Percentiles rank a stretch among this genome's conserved stretches.
Conservation (phyloP, 257 asterid species). For the Avicennia marina region DNA sequence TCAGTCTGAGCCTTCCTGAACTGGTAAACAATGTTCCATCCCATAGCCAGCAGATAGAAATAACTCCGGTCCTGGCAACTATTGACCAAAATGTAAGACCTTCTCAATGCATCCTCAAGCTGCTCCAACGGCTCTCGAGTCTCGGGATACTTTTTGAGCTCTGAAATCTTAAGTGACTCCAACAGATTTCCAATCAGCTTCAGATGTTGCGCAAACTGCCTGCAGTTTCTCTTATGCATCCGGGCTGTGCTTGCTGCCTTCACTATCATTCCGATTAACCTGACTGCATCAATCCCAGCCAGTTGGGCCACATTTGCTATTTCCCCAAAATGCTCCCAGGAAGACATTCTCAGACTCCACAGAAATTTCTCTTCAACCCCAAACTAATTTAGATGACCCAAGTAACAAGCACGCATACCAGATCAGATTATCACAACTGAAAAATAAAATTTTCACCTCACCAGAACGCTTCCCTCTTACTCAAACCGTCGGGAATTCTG, state of each 20-base stretch:
- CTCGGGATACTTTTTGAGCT: slow-evolving; percentile 74
- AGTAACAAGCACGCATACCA: slow-evolving; percentile 3
- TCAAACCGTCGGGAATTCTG: no score
- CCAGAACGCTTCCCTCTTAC: no score
- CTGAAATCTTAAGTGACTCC: slow-evolving; percentile 74
- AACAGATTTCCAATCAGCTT: slow-evolving; percentile 75
- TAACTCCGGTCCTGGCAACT: slow-evolving; percentile 90
- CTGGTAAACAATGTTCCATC: slow-evolving; percentile 97
- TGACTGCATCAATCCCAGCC: slow-evolving; percentile 72
- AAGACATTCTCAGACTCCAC: slow-evolving; percentile 37
- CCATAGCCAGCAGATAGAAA: slow-evolving; percentile 84
- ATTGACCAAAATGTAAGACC: slow-evolving; percentile 70
- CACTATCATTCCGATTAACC: slow-evolving; percentile 74
- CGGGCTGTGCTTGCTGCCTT: slow-evolving; percentile 79
- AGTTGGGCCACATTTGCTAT: slow-evolving; percentile 79
- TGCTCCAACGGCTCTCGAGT: slow-evolving; percentile 89
- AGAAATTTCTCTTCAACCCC: slow-evolving; percentile 7
- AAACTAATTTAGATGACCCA: slow-evolving; percentile 7
- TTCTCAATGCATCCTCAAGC: slow-evolving; percentile 82
- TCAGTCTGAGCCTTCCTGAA: slow-evolving; percentile 84
- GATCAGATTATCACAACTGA: no score
- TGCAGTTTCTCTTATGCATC: slow-evolving; percentile 87
- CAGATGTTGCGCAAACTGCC: slow-evolving; percentile 70
- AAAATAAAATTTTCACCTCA: no score
- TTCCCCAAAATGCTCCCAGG: slow-evolving; percentile 73